These are phyloP conservation scores for Powellomyces hirtus DNA, from an alignment of 192 early-diverging fungal species.

Conservation along the genomic window DNA sequence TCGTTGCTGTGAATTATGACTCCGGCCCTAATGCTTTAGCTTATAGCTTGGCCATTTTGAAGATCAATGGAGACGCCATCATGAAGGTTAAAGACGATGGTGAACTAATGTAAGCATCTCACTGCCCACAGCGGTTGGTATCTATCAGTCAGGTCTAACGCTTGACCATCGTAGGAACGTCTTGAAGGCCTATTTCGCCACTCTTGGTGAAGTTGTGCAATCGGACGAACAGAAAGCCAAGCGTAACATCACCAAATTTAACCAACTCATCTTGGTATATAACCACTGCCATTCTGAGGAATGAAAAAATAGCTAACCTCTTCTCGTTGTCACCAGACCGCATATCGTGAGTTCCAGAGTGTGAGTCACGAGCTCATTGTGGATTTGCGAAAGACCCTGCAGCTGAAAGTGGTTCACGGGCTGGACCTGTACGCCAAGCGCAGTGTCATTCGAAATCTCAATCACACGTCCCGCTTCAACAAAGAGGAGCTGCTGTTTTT, in stretches of 20 bases:
- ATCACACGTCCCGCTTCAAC: constrained; percentile 70
- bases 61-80: constrained; percentile 76
- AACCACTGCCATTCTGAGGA: neutral
- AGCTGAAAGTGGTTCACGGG: constrained; percentile 88
- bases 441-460: constrained; percentile 78
- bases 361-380: constrained; percentile 74
- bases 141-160: neutral
- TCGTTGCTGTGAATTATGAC: neutral
- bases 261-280: constrained; percentile 73
- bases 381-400: constrained; percentile 78
- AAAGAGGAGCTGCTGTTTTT: constrained; percentile 83
- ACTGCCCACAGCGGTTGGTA: neutral
- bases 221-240: constrained; percentile 19
- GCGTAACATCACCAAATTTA: constrained; percentile 66
- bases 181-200: constrained; percentile 82
- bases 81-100: constrained; percentile 58
- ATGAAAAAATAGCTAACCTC: neutral
- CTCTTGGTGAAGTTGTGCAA: constrained; percentile 70
- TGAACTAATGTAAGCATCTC: constrained; percentile 47
- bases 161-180: constrained; percentile 52
- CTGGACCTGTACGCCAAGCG: constrained; percentile 92
- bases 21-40: neutral
- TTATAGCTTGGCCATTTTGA: constrained; percentile 77
- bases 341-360: constrained; percentile 85
- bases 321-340: constrained; percentile 46